Conservation (phyloP, 2,329 filamentous ascomycete genomes). For the Venturia effusa region DNA sequence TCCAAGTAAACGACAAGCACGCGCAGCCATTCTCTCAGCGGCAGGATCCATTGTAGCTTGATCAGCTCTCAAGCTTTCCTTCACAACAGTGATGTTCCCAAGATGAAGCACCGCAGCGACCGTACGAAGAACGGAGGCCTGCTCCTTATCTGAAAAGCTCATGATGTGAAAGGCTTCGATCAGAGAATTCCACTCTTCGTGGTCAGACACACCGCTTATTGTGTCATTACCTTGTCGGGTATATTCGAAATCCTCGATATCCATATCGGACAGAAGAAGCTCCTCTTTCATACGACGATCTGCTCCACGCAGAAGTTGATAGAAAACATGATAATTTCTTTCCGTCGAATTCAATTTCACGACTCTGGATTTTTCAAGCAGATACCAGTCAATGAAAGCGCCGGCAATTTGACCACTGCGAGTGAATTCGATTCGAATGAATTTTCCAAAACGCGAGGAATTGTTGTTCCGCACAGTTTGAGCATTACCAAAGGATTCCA, state of each 20-base stretch:
- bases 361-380: slow-evolving; percentile 95
- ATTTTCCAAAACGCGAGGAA: slow-evolving; percentile 96
- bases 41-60: slow-evolving; percentile 76
- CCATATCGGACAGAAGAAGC: slow-evolving; percentile 63
- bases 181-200: slow-evolving; percentile 77
- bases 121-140: slow-evolving; percentile 71
- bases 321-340: slow-evolving; percentile 95
- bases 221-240: slow-evolving; percentile 84
- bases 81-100: slow-evolving; percentile 80
- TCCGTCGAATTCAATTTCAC: slow-evolving; percentile 80
- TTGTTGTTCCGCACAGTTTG: slow-evolving; percentile 98
- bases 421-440: slow-evolving; percentile 93
- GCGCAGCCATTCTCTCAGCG: slow-evolving; percentile 61
- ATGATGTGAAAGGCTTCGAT: slow-evolving; percentile 92
- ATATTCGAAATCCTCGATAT: slow-evolving; percentile 82
- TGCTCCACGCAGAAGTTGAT: slow-evolving; percentile 83
- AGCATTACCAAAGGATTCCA: slow-evolving; percentile 96
- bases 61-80: slow-evolving; percentile 82
- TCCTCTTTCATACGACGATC: slow-evolving; percentile 61
- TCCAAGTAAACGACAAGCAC: slow-evolving; percentile 73
- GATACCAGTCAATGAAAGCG: slow-evolving; percentile 97
- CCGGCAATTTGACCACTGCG: slow-evolving; percentile 82
- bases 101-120: slow-evolving; percentile 87
- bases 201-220: slow-evolving; percentile 82
- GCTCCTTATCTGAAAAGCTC: slow-evolving; percentile 81